Conservation (phyloP, 2,329 filamentous ascomycete genomes). For the Verticillium albo-atrum region DNA sequence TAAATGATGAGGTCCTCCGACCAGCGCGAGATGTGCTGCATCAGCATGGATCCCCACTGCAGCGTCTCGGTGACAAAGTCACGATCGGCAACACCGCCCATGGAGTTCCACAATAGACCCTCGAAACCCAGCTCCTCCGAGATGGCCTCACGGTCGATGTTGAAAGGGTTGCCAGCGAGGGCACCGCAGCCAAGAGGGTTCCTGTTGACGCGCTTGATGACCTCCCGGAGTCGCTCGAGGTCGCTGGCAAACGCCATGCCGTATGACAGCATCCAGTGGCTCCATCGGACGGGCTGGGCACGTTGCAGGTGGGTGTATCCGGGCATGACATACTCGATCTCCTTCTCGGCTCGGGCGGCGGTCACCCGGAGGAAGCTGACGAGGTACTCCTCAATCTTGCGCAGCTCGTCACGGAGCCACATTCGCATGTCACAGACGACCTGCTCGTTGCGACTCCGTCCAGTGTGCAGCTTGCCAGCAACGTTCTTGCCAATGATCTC, state of each 20-base stretch:
- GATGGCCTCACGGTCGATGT: constrained; percentile 75
- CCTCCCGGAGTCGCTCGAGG: constrained; percentile 70
- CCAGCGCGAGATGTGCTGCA: constrained; percentile 76
- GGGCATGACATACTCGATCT: constrained; percentile 68
- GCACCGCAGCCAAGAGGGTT: constrained; percentile 71
- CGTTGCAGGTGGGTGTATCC: constrained; percentile 86
- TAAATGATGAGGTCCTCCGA: constrained; percentile 86
- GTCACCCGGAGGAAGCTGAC: constrained; percentile 17
- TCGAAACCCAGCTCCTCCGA: constrained; percentile 78
- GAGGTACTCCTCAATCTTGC: constrained; percentile 17
- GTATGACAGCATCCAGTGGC: constrained; percentile 76
- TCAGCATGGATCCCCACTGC: constrained; percentile 74
- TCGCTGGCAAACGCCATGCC: constrained; percentile 68
- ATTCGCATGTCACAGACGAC: constrained; percentile 70
- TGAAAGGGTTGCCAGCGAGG: constrained; percentile 76
- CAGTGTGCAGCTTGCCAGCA: constrained; percentile 68
- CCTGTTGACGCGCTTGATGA: constrained; percentile 69
- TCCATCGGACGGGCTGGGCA: constrained; percentile 75
- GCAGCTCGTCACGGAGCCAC: constrained; percentile 39
- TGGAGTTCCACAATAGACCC: constrained; percentile 69
- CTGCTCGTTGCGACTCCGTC: constrained; percentile 68
- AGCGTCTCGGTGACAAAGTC: constrained; percentile 82
- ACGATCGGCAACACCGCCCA: constrained; percentile 70
- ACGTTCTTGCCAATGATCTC: constrained; percentile 68
- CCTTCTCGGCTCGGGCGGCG: constrained; percentile 16